phyloP scores from a whole-genome alignment of 192 early-diverging fungal genomes.

The Blastocladiella britannica region DNA sequence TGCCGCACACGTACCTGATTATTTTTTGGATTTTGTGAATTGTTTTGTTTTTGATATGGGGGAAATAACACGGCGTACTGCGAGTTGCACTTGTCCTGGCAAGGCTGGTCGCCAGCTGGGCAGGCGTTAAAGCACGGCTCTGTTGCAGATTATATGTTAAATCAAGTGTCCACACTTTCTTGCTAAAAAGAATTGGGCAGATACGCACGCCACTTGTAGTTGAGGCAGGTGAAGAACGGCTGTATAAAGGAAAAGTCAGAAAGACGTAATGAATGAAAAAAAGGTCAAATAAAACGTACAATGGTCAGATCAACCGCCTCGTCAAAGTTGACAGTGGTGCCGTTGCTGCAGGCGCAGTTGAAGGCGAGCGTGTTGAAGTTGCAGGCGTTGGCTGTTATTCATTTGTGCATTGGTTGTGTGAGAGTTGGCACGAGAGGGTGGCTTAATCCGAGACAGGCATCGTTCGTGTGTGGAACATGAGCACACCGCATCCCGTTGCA shows the following conservation, averaged over 20 bases:
- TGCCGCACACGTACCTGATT: no score
- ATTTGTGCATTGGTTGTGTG: no score
- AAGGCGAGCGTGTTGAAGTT: not conserved
- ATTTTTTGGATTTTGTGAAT: not conserved
- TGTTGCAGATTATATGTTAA: no score
- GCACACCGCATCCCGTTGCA: no score
- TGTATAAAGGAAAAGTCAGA: not conserved
- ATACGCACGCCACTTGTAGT: constrained; percentile 1
- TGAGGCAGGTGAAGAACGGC: not conserved
- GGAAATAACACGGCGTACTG: not conserved
- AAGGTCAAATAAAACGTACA: no score
- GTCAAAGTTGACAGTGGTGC: not conserved
- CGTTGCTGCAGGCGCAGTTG: not conserved
- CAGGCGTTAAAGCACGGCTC: not conserved
- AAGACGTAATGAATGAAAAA: not conserved
- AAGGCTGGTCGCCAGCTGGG: not conserved
- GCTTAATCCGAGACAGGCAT: no score
- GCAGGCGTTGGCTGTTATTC: no score
- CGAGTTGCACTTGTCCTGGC: not conserved
- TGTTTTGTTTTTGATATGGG: not conserved
- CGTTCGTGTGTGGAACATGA: no score
- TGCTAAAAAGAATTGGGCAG: no score
- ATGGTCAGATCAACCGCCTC: not conserved
- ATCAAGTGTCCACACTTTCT: no score
- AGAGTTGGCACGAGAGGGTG: no score